Percentiles rank a stretch among this genome's conserved stretches.
Conservation (phyloP, 768 basidiomycete genomes). For the Leccinum subgranulosum region DNA sequence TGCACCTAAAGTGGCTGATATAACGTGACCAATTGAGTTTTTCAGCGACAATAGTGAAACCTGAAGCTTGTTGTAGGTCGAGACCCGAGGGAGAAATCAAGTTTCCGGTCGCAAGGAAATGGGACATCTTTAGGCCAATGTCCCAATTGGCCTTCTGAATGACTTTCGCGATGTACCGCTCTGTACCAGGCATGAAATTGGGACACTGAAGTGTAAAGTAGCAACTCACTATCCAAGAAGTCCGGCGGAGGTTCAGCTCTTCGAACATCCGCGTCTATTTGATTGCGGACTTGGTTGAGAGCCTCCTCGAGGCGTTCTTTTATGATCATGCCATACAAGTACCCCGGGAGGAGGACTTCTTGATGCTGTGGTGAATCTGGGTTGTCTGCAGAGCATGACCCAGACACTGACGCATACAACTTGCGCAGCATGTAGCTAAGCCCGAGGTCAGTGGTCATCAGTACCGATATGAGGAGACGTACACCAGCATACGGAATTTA, state of each 20-base stretch:
- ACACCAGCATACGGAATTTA: conserved; percentile 95
- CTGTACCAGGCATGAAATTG: conserved; percentile 36
- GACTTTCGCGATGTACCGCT: conserved; percentile 77
- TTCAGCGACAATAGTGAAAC: conserved; percentile 99
- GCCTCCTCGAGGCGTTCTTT: conserved; percentile 95
- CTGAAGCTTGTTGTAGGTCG: conserved; percentile 94
- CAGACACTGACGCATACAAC: conserved; percentile 86
- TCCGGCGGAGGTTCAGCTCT: conserved; percentile 75
- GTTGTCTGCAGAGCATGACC: conserved; percentile 89
- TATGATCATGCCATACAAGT: conserved; percentile 93
- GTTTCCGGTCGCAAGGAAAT: conserved; percentile 97
- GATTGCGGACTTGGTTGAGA: conserved; percentile 66
- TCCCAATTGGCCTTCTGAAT: conserved; percentile 83
- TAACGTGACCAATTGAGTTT: conserved; percentile 99
- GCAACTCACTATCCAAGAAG: conserved; percentile 76
- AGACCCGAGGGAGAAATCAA: conserved; percentile 92
- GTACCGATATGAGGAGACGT: conserved; percentile 10
- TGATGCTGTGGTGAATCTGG: conserved; percentile 99
- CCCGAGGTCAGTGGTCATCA: conserved; percentile 6
- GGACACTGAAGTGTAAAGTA: neutral
- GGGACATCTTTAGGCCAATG: conserved; percentile 83
- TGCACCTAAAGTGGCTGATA: conserved; percentile 95
- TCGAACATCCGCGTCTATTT: conserved; percentile 70
- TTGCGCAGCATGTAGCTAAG: conserved; percentile 95
- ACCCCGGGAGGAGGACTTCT: conserved; percentile 92